These are phyloP conservation scores for Sporothrix phasma DNA, from an alignment of 2,329 filamentous ascomycete species.

Conservation along the genomic window DNA sequence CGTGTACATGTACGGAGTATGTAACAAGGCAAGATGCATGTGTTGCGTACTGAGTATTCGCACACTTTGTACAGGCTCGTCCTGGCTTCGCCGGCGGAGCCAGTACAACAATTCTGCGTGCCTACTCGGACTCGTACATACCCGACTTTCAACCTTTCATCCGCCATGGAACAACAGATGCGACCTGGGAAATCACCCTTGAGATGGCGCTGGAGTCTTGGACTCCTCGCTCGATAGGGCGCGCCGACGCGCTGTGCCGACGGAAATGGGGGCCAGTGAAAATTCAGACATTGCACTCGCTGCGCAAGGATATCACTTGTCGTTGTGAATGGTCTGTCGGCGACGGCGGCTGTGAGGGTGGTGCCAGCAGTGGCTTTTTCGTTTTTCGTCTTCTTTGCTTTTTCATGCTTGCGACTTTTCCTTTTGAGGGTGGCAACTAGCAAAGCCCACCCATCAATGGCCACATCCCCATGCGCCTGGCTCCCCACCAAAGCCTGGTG, in stretches of 20 bases:
- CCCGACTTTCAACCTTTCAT: neutral
- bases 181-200: no score
- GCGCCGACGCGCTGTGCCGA: neutral
- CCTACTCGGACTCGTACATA: no score
- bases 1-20: neutral
- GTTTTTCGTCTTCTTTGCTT: neutral
- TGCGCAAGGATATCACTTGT: conserved; percentile 13
- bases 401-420: neutral
- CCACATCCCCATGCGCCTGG: neutral
- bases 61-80: no score
- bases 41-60: no score
- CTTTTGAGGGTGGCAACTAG: neutral
- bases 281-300: conserved; percentile 12
- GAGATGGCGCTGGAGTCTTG: no score
- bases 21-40: no score
- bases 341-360: conserved; percentile 2
- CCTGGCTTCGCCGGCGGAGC: no score
- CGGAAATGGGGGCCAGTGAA: neutral
- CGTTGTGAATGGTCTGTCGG: conserved; percentile 15
- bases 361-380: neutral
- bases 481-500: neutral
- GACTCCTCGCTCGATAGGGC: conserved; percentile 9
- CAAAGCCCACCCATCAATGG: neutral
- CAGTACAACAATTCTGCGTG: no score
- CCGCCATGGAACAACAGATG: no score